These are phyloP conservation scores for Nakazawaea populi DNA, from an alignment of 805 yeast species.

Conservation along the genomic window DNA sequence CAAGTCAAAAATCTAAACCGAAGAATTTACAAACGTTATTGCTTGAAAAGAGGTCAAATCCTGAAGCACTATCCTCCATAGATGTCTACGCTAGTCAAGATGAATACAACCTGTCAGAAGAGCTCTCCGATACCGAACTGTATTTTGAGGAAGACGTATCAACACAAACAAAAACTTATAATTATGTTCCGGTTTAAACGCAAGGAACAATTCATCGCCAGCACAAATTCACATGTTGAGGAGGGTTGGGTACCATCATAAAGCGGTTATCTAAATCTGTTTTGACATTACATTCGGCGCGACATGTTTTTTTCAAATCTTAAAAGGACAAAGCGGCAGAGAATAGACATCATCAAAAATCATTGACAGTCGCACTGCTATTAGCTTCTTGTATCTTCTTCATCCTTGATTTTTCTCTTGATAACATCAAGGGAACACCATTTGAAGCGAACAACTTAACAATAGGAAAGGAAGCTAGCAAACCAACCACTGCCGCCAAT, in stretches of 20 bases:
- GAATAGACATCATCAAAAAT: neutral
- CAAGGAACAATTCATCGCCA: too few species aligned
- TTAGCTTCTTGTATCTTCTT: conserved; percentile 11
- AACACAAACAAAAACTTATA: conserved; percentile 6
- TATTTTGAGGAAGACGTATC: neutral
- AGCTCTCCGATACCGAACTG: neutral
- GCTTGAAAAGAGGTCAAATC: neutral
- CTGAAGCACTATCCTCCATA: neutral
- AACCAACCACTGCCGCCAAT: conserved; percentile 51
- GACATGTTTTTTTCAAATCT: too few species aligned
- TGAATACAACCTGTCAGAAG: conserved; percentile 8
- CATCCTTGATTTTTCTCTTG: conserved; percentile 28
- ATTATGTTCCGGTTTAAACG: neutral
- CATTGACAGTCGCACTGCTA: neutral
- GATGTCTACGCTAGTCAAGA: conserved; percentile 11
- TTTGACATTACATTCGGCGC: too few species aligned
- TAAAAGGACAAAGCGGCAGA: too few species aligned
- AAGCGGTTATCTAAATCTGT: too few species aligned
- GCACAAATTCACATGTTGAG: neutral
- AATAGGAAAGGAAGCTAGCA: conserved; percentile 53
- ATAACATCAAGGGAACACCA: conserved; percentile 52
- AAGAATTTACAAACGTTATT: neutral
- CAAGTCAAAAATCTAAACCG: neutral
- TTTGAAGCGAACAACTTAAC: conserved; percentile 54
- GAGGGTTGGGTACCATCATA: neutral